phyloP scores from a whole-genome alignment of 2,329 filamentous ascomycete species.

The Nannizzia gypsea region DNA sequence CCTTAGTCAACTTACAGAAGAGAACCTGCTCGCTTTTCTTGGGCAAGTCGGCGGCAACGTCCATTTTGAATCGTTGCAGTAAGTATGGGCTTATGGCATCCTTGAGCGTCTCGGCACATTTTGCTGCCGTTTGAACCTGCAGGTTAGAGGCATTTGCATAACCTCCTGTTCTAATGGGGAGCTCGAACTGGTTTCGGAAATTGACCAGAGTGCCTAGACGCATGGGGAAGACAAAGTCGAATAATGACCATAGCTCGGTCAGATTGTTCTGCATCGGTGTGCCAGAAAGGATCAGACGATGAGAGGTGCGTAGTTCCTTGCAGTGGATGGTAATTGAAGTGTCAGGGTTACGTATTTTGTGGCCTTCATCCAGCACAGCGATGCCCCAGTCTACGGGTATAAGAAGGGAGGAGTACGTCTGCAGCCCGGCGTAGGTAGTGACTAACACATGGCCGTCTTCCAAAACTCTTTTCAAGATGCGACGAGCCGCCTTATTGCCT shows the following conservation, averaged over 20 bases:
- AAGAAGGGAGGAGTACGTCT: conserved; percentile 75
- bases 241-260: conserved; percentile 88
- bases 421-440: conserved; percentile 91
- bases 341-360: conserved; percentile 96
- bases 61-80: conserved; percentile 80
- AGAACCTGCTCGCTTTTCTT: conserved; percentile 94
- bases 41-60: conserved; percentile 85
- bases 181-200: conserved; percentile 84
- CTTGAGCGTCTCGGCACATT: conserved; percentile 86
- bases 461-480: conserved; percentile 70
- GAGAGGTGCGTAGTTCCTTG: conserved; percentile 82
- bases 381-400: conserved; percentile 83
- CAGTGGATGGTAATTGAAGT: conserved; percentile 88
- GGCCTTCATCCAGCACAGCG: conserved; percentile 88
- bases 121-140: conserved; percentile 86
- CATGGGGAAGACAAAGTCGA: conserved; percentile 97
- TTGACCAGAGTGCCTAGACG: conserved; percentile 80
- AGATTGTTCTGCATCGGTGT: conserved; percentile 98
- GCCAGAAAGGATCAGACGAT: conserved; percentile 85
- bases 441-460: conserved; percentile 83
- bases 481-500: conserved; percentile 57
- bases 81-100: conserved; percentile 89
- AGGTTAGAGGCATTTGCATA: conserved; percentile 92
- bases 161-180: conserved; percentile 83
- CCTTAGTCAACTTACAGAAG: conserved; percentile 79